phyloP scores from a whole-genome alignment of 306 rosid genomes.

The Cucumis sativus region DNA sequence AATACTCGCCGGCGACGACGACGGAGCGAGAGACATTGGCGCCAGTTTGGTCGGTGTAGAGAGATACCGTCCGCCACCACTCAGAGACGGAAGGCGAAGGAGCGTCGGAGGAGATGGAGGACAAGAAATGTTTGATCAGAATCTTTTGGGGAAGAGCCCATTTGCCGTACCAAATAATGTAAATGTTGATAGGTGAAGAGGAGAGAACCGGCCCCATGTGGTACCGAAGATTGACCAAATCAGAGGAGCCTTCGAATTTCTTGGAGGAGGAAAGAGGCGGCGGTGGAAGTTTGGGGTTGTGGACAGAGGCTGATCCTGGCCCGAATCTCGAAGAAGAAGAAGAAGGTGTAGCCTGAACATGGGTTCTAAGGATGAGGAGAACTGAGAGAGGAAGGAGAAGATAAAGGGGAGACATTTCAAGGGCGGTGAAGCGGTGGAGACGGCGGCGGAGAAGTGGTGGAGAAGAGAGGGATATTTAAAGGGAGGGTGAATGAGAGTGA shows the following conservation, averaged over 20 bases:
- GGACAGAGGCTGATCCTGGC: constrained; percentile 2
- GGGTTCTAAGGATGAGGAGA: background rate
- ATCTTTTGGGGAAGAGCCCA: constrained; percentile 45
- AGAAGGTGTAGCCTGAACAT: background rate
- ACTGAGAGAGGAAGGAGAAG: background rate
- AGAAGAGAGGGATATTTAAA: background rate
- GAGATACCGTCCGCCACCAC: constrained; percentile 79
- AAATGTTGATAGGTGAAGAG: constrained; percentile 58
- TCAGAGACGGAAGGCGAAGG: constrained; percentile 65
- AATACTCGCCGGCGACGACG: constrained; percentile 51
- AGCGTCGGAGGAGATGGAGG: constrained; percentile 22
- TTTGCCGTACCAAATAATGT: constrained; percentile 83
- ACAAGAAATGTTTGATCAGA: constrained; percentile 55
- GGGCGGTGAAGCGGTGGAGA: background rate
- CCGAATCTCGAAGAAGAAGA: constrained; percentile 13
- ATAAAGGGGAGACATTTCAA: background rate
- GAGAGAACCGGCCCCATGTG: constrained; percentile 96
- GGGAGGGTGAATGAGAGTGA: background rate
- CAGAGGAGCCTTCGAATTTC: constrained; percentile 70
- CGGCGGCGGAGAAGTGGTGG: background rate
- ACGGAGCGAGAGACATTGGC: constrained; percentile 68
- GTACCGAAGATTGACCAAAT: constrained; percentile 60
- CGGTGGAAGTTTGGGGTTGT: constrained; percentile 64
- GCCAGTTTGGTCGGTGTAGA: constrained; percentile 84
- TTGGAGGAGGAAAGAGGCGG: constrained; percentile 46